phyloP scores from a whole-genome alignment of 768 basidiomycete species.

The Leccinum truebloodii region DNA sequence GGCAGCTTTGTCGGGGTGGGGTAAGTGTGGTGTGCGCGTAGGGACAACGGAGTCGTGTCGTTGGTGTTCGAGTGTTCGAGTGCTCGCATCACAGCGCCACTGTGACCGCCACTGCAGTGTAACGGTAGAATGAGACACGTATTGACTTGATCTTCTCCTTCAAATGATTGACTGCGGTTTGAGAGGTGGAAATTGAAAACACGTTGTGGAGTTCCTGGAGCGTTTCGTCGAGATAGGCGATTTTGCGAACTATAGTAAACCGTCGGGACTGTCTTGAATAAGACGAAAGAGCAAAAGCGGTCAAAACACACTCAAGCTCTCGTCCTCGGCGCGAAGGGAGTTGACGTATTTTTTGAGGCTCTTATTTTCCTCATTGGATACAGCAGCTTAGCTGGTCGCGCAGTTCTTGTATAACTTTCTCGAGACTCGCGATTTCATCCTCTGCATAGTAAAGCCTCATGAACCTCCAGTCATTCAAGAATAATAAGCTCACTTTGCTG shows the following conservation, averaged over 20 bases:
- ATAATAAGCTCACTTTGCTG: neutral
- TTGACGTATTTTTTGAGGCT: neutral
- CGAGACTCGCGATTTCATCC: neutral
- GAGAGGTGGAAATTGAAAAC: neutral
- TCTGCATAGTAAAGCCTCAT: neutral
- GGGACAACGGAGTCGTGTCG: no score
- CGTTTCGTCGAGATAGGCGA: neutral
- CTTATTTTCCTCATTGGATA: neutral
- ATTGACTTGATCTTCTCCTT: neutral
- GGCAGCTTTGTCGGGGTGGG: no score
- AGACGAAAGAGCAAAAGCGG: neutral
- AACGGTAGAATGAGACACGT: neutral
- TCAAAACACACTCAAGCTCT: neutral
- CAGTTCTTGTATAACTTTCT: neutral
- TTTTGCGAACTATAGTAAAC: neutral
- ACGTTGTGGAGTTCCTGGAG: neutral
- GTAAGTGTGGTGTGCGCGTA: no score
- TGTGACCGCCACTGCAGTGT: no score
- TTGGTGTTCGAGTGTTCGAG: no score
- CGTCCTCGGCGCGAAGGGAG: neutral
- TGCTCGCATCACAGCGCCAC: no score
- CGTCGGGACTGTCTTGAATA: neutral
- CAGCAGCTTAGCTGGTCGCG: neutral
- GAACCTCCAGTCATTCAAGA: neutral
- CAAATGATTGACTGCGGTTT: neutral